Base-by-base conservation (phyloP, 768 basidiomycete genomes). In the Aureoboletus auriporus region DNA sequence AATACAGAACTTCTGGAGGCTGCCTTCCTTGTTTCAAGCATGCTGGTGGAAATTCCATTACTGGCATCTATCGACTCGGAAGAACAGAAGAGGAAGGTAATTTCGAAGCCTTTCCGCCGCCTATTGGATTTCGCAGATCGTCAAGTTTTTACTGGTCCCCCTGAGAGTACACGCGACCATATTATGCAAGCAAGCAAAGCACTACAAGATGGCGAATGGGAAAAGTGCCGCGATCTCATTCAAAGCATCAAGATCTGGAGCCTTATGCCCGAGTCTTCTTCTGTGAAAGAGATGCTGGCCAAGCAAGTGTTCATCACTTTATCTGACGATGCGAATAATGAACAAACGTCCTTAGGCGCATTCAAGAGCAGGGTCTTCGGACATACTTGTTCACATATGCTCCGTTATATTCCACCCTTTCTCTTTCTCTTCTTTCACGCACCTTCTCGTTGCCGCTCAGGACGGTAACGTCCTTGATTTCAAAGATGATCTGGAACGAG, bases 161-260 rank as follows among this genome's bases (percentile, higher is more conserved):
- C 93, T n/a, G 96, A 99, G 70, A 97, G 90, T 61, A 98, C 95
- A 29, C 77, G 96, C 30, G 96, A 99, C 62, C 96, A 98, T 65
- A 95, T 99, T 68, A 96, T 98, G 90, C 95, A 98, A 68, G 96
- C 96, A 2, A 91, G 89, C 70, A 97, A 93, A 69, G 94, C 96
- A 2, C 69, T 99, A 40, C 93, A 97, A 70, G 83, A 88, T 53
- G 96, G 95, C 14, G 93, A 98, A 59, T 99, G 96, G 96, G 89
- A 95, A 65, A 84, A 86, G 61, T 95, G 93, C 60, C 81, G 88
- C 39, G 94, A 98, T 62, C 75, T 99, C 46, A 82, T 98, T 45
- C 86, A 93, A 64, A 84, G 86, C 63, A 98, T 98, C 76, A 98
- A 96, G 70, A 93, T 98, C 30, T 98, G 96, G 96, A 86, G 82